A percentile compares a stretch with the other conserved stretches of the same genome.
These are phyloP conservation scores for Digitaria exilis DNA, from an alignment of 202 grass and related monocot genomes.

Conservation along the genomic window DNA sequence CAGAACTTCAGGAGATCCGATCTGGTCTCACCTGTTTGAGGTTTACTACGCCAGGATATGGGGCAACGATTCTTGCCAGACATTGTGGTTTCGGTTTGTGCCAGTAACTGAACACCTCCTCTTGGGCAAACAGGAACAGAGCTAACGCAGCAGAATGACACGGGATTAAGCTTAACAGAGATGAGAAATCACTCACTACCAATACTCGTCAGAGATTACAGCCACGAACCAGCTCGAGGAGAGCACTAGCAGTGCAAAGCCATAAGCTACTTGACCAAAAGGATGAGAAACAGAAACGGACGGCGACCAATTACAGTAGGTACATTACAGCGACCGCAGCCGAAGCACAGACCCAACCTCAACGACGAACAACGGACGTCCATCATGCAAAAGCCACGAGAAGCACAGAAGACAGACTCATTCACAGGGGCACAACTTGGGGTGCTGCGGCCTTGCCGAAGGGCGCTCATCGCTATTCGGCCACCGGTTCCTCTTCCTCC, in stretches of 20 bases:
- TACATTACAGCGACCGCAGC: conserved; percentile 26
- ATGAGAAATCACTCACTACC: conserved; percentile 33
- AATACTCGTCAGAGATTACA: conserved; percentile 45
- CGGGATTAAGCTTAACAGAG: neutral
- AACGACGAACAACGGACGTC: neutral
- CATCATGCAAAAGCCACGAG: conserved; percentile 41
- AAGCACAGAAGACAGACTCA: conserved; percentile 35
- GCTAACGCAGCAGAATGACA: neutral
- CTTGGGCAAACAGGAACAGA: neutral
- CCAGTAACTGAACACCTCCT: neutral
- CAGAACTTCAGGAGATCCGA: conserved; percentile 14
- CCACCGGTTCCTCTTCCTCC: conserved; percentile 48
- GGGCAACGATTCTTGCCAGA: neutral
- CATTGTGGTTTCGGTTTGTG: neutral
- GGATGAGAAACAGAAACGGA: conserved; percentile 13
- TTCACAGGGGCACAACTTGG: conserved; percentile 29
- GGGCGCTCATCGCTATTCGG: conserved; percentile 2
- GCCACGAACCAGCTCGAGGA: conserved; percentile 28
- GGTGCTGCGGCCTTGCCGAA: neutral
- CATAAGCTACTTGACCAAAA: conserved; percentile 17
- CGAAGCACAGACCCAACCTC: conserved; percentile 30
- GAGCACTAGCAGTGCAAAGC: conserved; percentile 27
- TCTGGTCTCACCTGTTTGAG: neutral
- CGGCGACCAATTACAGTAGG: neutral
- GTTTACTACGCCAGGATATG: neutral